Evolutionary conservation across 225 moss, liverwort and hornwort species (phyloP).

Genomic region (Pseudoscleropodium purum): DNA sequence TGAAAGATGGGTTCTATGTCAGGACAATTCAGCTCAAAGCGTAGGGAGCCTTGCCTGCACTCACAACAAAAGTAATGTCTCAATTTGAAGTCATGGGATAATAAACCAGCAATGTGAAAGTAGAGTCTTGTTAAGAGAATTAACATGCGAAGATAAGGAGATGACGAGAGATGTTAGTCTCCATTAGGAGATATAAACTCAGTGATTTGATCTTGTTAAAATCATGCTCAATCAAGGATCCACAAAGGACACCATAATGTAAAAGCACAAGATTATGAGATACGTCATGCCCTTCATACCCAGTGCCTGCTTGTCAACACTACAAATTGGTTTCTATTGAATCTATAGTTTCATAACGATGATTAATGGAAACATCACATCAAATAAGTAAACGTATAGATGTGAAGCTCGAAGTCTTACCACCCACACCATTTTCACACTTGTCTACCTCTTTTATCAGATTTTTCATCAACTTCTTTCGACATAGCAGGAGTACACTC

Average conservation of each 20-base stretch:
- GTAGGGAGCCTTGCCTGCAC: constrained; percentile 26
- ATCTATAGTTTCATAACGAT: not conserved
- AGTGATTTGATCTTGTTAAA: not conserved
- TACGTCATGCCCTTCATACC: not conserved
- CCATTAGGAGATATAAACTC: not conserved
- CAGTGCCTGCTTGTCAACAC: not conserved
- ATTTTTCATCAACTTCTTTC: not conserved
- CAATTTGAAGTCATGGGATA: not conserved
- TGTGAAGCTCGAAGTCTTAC: not conserved
- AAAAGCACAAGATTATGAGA: not conserved
- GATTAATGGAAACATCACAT: not conserved
- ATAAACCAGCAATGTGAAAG: not conserved
- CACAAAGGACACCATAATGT: not conserved
- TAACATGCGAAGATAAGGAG: not conserved
- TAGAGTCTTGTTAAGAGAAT: not conserved
- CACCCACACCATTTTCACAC: not conserved
- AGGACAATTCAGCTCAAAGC: constrained; percentile 7
- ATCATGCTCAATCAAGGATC: not conserved
- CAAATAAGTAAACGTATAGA: not conserved
- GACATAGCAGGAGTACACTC: not conserved
- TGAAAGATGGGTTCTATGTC: not conserved
- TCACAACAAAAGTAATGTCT: not conserved
- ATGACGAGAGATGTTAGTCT: not conserved
- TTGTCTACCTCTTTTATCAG: not conserved
- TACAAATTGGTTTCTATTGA: not conserved